These are phyloP conservation scores for Starmerella floris DNA, from an alignment of 805 yeast genomes.

Conservation along the genomic window DNA sequence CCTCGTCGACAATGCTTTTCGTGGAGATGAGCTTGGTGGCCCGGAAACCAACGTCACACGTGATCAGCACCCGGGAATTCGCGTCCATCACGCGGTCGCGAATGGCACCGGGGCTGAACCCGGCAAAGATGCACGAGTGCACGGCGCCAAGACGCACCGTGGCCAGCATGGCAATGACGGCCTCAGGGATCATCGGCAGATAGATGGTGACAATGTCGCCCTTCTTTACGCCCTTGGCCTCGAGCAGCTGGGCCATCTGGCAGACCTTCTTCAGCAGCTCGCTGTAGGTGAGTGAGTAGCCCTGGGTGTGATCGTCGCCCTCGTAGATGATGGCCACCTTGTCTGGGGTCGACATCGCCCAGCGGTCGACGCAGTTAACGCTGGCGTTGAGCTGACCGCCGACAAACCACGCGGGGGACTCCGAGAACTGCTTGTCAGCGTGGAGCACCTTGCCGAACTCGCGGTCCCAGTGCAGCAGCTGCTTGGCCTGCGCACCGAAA, in stretches of 20 bases:
- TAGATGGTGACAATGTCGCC: conserved; percentile 97
- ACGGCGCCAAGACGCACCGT: conserved; percentile 88
- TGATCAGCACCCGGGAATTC: conserved; percentile 69
- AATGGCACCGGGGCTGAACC: conserved; percentile 86
- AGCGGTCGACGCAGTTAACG: conserved; percentile 90
- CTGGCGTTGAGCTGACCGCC: conserved; percentile 88
- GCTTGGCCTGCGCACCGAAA: conserved; percentile 64
- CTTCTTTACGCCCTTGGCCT: conserved; percentile 72
- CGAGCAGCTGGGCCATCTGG: conserved; percentile 71
- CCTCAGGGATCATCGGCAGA: conserved; percentile 96
- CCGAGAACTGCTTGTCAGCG: conserved; percentile 21
- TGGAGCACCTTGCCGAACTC: conserved; percentile 48
- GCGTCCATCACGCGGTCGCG: conserved; percentile 86
- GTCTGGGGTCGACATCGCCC: conserved; percentile 76
- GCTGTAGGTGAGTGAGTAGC: conserved; percentile 64
- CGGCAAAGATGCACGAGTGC: conserved; percentile 94
- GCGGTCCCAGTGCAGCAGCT: conserved; percentile 65
- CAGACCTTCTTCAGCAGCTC: conserved; percentile 76
- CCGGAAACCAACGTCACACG: conserved; percentile 90
- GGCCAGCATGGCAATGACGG: conserved; percentile 86
- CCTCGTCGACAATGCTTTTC: conserved; percentile 91
- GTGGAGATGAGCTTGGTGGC: conserved; percentile 78
- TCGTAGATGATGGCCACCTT: conserved; percentile 63
- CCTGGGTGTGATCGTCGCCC: conserved; percentile 77
- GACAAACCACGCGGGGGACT: conserved; percentile 69